phyloP scores from a whole-genome alignment of 2,329 filamentous ascomycete genomes.

The Trichoderma koningiopsis region DNA sequence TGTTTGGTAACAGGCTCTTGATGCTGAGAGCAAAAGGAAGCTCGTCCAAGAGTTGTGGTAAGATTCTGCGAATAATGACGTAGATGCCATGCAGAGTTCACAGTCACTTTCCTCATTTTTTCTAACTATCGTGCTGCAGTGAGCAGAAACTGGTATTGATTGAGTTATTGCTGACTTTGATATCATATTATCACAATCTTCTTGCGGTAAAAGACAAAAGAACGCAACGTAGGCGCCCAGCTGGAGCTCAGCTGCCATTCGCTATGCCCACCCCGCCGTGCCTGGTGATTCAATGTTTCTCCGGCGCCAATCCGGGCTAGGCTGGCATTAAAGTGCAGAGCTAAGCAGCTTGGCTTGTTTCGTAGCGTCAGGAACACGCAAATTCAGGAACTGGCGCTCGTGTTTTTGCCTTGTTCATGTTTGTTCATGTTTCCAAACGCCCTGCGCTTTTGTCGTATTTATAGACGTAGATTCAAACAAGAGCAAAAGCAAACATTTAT shows the following conservation, averaged over 20 bases:
- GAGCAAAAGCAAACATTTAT: background rate
- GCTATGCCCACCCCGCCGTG: background rate
- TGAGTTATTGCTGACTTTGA: background rate
- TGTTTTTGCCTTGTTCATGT: background rate
- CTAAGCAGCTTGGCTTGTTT: slow-evolving; percentile 15
- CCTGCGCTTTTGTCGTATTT: background rate
- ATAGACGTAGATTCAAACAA: background rate
- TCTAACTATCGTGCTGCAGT: too few relatives aligned
- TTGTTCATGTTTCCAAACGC: background rate
- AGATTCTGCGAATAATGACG: too few relatives aligned
- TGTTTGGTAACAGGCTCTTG: background rate
- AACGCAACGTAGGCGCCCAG: background rate
- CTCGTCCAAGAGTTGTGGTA: background rate
- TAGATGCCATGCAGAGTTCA: background rate
- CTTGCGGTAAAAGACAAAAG: background rate
- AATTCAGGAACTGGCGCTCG: slow-evolving; percentile 15
- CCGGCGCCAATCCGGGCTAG: slow-evolving; percentile 1
- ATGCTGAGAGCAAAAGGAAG: background rate
- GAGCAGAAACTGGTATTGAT: background rate
- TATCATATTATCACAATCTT: background rate
- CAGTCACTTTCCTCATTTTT: too few relatives aligned
- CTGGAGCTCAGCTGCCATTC: background rate
- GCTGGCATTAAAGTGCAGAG: background rate
- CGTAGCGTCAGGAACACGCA: slow-evolving; percentile 20
- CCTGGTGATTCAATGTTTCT: background rate